Conservation (phyloP, 352 stramenopile genomes). For the Aphanomyces stellatus region DNA sequence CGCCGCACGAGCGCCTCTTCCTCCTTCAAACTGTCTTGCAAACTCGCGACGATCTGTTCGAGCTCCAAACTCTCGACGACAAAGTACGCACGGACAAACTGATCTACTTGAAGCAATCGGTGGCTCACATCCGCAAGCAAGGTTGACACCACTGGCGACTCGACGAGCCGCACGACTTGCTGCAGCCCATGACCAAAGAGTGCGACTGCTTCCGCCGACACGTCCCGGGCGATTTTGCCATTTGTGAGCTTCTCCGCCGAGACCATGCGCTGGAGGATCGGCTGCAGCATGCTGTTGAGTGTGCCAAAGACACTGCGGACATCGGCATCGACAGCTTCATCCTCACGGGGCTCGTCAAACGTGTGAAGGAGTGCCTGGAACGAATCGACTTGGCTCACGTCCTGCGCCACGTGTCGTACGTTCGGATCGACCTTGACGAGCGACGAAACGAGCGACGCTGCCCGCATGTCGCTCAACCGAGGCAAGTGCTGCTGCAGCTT, state of each 20-base stretch:
- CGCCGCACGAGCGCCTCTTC: not conserved
- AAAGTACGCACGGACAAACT: conserved; percentile 15
- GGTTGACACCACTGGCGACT: not conserved
- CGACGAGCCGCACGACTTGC: not conserved
- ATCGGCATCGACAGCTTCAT: not conserved
- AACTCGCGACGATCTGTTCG: conserved; percentile 2
- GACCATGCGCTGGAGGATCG: not conserved
- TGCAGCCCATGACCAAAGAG: conserved; percentile 2
- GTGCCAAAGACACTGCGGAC: not conserved
- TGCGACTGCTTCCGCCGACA: not conserved
- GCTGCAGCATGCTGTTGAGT: conserved; percentile 6
- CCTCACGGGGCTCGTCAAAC: not conserved
- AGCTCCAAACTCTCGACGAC: conserved; percentile 2
- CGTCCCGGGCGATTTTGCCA: conserved; percentile 1
- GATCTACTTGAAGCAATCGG: not conserved
- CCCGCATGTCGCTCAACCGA: not conserved
- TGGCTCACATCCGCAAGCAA: not conserved
- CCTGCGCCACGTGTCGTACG: not conserved
- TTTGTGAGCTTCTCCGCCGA: not conserved
- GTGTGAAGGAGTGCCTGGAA: conserved; percentile 10
- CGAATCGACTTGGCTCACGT: not conserved
- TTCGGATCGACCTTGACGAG: conserved; percentile 11
- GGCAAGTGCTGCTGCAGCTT: not conserved
- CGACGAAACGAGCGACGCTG: not conserved
- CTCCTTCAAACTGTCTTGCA: conserved; percentile 12